These are phyloP conservation scores for Lecanosticta acicola DNA, from an alignment of 2,329 filamentous ascomycete species.

Conservation along the genomic window DNA sequence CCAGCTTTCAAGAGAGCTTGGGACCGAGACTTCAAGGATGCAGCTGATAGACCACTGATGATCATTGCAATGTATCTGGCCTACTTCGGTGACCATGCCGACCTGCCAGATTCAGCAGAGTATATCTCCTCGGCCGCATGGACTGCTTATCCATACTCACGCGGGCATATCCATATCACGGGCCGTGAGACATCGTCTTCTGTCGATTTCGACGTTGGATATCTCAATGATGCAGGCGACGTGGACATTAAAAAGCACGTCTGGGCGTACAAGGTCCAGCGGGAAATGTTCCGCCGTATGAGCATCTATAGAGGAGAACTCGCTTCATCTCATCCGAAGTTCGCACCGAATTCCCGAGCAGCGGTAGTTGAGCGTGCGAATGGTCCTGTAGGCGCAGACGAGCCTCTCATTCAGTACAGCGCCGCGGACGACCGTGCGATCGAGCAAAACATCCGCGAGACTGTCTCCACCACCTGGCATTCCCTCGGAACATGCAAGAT, in stretches of 20 bases:
- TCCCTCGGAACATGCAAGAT: conserved; percentile 35
- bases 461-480: conserved; percentile 39
- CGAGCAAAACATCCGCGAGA: conserved; percentile 37
- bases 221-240: conserved; percentile 48
- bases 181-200: conserved; percentile 37
- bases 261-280: conserved; percentile 63
- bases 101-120: conserved; percentile 30
- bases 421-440: conserved; percentile 34
- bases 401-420: conserved; percentile 36
- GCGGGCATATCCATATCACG: conserved; percentile 56
- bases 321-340: conserved; percentile 32
- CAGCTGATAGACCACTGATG: too few species aligned
- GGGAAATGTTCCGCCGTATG: conserved; percentile 53
- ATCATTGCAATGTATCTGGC: too few species aligned
- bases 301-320: conserved; percentile 40
- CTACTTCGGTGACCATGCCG: too few species aligned
- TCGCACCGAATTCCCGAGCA: conserved; percentile 41
- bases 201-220: conserved; percentile 24
- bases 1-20: too few species aligned
- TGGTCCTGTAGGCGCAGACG: conserved; percentile 36
- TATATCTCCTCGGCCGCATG: conserved; percentile 50
- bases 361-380: conserved; percentile 27
- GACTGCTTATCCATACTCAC: conserved; percentile 56
- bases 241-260: conserved; percentile 48
- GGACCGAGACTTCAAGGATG: too few species aligned